phyloP scores from a whole-genome alignment of 2,329 filamentous ascomycete genomes.

The Clonostachys rosea region DNA sequence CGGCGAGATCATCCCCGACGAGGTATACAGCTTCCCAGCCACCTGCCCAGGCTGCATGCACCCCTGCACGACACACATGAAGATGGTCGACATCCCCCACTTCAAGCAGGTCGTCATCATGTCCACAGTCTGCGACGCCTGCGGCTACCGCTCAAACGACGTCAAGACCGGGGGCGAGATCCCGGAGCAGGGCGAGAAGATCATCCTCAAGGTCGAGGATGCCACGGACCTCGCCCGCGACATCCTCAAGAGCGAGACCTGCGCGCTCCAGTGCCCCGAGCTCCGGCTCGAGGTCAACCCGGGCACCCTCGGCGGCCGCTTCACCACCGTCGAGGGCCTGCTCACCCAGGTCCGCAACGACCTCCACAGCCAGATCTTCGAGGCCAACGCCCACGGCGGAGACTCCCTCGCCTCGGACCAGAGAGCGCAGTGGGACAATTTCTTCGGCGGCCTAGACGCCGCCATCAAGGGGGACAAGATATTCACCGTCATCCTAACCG shows the following conservation, averaged over 20 bases:
- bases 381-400: slow-evolving; percentile 65
- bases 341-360: slow-evolving; percentile 90
- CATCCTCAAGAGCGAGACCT: slow-evolving; percentile 94
- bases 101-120: slow-evolving; percentile 98
- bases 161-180: slow-evolving; percentile 96
- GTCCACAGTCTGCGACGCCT: slow-evolving; percentile 87
- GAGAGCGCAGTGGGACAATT: slow-evolving; percentile 70
- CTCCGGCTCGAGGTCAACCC: slow-evolving; percentile 84
- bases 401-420: slow-evolving; percentile 70
- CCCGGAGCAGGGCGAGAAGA: slow-evolving; percentile 78
- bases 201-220: slow-evolving; percentile 68
- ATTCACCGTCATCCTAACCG: slow-evolving; percentile 79
- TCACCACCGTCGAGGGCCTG: slow-evolving; percentile 94
- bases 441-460: slow-evolving; percentile 71
- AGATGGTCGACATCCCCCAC: slow-evolving; percentile 96
- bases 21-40: slow-evolving; percentile 89
- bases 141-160: slow-evolving; percentile 92
- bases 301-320: slow-evolving; percentile 89
- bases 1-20: slow-evolving; percentile 84
- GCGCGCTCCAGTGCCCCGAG: slow-evolving; percentile 80
- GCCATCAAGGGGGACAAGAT: slow-evolving; percentile 77
- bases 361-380: slow-evolving; percentile 82
- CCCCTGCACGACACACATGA: slow-evolving; percentile 89
- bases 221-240: slow-evolving; percentile 78
- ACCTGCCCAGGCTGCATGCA: slow-evolving; percentile 88